Base-by-base conservation (phyloP, 805 yeast genomes). In the Ascoidea asiatica region DNA sequence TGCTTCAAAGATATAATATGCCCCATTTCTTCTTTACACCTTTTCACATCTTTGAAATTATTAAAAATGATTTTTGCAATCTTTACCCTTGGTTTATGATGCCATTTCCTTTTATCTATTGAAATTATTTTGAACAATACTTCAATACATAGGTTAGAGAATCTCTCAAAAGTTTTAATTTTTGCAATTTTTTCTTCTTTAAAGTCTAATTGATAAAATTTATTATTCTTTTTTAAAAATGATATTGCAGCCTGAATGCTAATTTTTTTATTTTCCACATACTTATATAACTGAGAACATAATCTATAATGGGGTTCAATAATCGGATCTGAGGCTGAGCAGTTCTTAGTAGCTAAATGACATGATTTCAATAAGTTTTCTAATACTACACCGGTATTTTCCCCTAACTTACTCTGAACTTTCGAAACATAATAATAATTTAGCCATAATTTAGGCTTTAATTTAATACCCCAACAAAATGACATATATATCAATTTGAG, bases 21-120 rank as follows among this genome's bases (percentile, higher is more conserved):
- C 1, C 73, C 65, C 73, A 90, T 75, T 50, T 82, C 86, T 11
- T 71, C 71, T 40, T 69, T 66, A 0, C 97, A 92, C 1, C 63
- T 66, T 2, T 62, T 60, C 5, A 62, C 49, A 46, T 83, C 77
- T 1, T 67, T 59, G 37, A 75, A 67, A 3, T 77, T 81, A 1
- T 77, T 75, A 43, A 63, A 70, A 17, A 67, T 61, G 8, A 89
- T 77, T 44, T 63, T 67, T 0, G 97, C 87, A 15, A 84, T 64
- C 49, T 88, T 66, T 55, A 72, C 88, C 2, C 75, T 69, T 1
- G 97, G 94, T 44, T 83, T 73, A 56, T 92, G 97, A 44, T 88
- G 95, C 97, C 97, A 88, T 44, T 78, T 84, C 56, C 79, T 84
- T 56, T 82, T 88, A 57, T 90, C 97, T 8, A 73, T 61, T 0